Percentiles rank a stretch among this genome's conserved stretches.
These are phyloP conservation scores for Triangularia verruculosa DNA, from an alignment of 2,329 filamentous ascomycete species.

Conservation along the genomic window DNA sequence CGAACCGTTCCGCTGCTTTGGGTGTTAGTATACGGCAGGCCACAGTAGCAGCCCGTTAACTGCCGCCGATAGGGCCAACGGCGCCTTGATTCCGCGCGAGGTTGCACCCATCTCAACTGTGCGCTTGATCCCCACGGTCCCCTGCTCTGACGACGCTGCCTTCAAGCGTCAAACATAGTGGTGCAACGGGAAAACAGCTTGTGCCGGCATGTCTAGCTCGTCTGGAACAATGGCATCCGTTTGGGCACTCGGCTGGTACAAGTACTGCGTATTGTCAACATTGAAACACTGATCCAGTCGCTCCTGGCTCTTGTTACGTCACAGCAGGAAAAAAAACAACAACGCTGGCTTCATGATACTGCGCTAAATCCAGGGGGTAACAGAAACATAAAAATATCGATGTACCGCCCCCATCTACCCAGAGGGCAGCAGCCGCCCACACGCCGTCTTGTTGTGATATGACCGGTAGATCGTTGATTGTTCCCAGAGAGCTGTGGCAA, in stretches of 20 bases:
- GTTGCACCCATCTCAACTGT: background rate
- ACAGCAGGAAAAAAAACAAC: background rate
- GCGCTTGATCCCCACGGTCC: background rate
- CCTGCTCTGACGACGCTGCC: background rate
- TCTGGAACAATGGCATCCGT: background rate
- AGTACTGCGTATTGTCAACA: background rate
- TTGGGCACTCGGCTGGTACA: background rate
- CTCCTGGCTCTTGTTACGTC: background rate
- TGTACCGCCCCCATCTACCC: background rate
- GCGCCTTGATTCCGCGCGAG: background rate
- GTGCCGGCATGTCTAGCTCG: background rate
- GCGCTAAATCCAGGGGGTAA: background rate
- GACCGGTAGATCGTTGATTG: background rate
- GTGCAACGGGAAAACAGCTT: background rate
- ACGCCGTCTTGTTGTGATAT: background rate
- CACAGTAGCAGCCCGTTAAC: background rate
- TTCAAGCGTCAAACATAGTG: background rate
- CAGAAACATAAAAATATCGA: background rate
- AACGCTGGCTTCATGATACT: background rate
- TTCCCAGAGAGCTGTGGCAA: background rate
- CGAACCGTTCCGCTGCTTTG: background rate
- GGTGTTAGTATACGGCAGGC: background rate
- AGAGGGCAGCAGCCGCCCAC: background rate
- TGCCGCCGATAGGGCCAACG: background rate
- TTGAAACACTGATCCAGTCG: background rate